Evolutionary conservation across 192 early-diverging fungal genomes (phyloP), one percentile per base, ranked within the genome.

Genomic region (Mycoemilia scoparia): DNA sequence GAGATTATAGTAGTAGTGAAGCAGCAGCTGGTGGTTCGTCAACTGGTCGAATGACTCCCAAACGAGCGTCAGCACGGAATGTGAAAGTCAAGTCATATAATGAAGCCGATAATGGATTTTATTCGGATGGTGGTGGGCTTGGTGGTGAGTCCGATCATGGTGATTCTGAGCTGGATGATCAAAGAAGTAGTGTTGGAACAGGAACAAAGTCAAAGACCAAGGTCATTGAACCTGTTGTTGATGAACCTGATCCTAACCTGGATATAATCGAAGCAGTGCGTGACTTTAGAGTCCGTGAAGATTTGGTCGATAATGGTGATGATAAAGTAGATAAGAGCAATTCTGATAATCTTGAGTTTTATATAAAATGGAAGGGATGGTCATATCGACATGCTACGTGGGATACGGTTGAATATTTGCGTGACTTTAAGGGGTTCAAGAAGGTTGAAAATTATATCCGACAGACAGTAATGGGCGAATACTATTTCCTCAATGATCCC

Each of bases 351-450:
- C 56, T 74, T 38, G 78, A 87, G 60, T 93, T 77, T 38, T 57
- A 73, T n/a, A 74, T 99, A 43, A 95, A 99, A 47, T 99, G 91
- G 91, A 79, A 79, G 57, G 74, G 79, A 5, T 75, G 69, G 58
- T 82, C 86, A 15, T 84, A 92, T 58, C 57, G 87, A 29, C 78
- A 87, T 41, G 76, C 91, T 26, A 87, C 89, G 0, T 99, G 91
- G 91, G 76, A 88, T 36, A 63, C 64, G 0, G 67, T 69, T 6
- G 65, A 63, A 7, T 54, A 71, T 19, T 68, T 96, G 19, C 47
- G 55, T 10, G 54, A 65, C 3, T 72, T 71, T 43, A 90, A 86
- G 54, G 91, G 91, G 0, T 83, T 73, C 58, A 76, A 77, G 30
- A 92, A 88, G 49, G 57, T 92, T 0, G 76, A 84, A 40, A 91